phyloP scores from a whole-genome alignment of 179 eudicot species.

The Pouteria campechiana region DNA sequence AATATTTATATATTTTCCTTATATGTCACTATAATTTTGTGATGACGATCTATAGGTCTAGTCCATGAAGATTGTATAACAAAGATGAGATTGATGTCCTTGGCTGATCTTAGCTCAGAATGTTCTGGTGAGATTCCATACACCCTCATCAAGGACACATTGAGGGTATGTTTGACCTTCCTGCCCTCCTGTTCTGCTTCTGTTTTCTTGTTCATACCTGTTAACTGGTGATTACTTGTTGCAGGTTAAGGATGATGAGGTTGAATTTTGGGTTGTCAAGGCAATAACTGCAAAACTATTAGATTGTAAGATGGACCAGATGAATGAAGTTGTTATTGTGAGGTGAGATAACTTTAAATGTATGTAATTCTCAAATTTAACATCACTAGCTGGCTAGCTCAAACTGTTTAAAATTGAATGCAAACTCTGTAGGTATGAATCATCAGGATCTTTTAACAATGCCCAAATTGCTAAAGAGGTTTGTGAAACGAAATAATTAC shows the following conservation, averaged over 20 bases:
- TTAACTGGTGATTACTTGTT: neutral
- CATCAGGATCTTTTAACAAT: no score
- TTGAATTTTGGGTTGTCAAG: constrained; percentile 82
- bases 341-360: no score
- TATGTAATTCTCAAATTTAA: no score
- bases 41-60: no score
- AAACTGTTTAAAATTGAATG: no score
- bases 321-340: constrained; percentile 69
- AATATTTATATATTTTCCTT: no score
- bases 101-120: constrained; percentile 64
- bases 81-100: constrained; percentile 84
- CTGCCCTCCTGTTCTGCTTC: neutral
- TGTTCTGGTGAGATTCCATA: constrained; percentile 71
- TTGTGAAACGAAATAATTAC: no score
- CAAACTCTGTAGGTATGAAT: no score
- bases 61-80: constrained; percentile 80
- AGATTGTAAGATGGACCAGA: constrained; percentile 92
- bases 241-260: constrained; percentile 75
- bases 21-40: neutral
- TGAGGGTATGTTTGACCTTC: constrained; percentile 33
- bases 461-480: no score
- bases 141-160: constrained; percentile 61
- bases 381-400: no score
- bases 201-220: neutral
- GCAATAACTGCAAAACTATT: constrained; percentile 76